Evolutionary conservation across 345 rosid species (phyloP).

Genomic region (Erucastrum elatum): DNA sequence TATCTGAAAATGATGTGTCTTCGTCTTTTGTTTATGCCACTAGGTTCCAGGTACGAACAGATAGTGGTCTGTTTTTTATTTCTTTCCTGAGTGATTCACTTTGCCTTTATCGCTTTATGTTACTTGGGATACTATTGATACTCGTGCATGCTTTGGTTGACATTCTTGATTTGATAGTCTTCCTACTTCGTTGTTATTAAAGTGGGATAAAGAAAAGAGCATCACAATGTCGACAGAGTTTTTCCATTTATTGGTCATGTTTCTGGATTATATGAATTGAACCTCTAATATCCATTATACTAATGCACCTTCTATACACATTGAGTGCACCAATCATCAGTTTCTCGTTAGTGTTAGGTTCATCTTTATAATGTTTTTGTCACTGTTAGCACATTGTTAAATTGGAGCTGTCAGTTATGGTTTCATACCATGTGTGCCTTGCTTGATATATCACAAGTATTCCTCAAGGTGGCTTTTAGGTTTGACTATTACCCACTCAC

Average conservation of each 20-base stretch:
- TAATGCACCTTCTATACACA: not conserved
- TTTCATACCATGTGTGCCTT: slow-evolving; percentile 20
- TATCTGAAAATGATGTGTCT: slow-evolving; percentile 30
- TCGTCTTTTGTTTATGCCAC: slow-evolving; percentile 30
- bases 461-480: slow-evolving; percentile 31
- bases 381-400: not conserved
- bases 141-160: slow-evolving; percentile 21
- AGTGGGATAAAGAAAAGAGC: not conserved
- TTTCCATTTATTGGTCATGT: not conserved
- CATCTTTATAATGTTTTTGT: not conserved
- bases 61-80: slow-evolving; percentile 24
- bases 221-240: not conserved
- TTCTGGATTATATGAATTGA: not conserved
- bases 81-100: slow-evolving; percentile 29
- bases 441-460: slow-evolving; percentile 22
- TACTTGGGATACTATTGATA: slow-evolving; percentile 22
- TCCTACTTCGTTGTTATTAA: slow-evolving; percentile 10
- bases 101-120: slow-evolving; percentile 31
- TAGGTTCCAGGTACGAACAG: slow-evolving; percentile 34
- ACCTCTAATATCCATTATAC: not conserved
- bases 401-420: slow-evolving; percentile 16
- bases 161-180: slow-evolving; percentile 21
- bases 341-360: not conserved
- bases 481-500: slow-evolving; percentile 30
- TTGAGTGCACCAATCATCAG: not conserved